These are phyloP conservation scores for Ustilago hordei DNA, from an alignment of 1,284 basidiomycete species.

Conservation along the genomic window DNA sequence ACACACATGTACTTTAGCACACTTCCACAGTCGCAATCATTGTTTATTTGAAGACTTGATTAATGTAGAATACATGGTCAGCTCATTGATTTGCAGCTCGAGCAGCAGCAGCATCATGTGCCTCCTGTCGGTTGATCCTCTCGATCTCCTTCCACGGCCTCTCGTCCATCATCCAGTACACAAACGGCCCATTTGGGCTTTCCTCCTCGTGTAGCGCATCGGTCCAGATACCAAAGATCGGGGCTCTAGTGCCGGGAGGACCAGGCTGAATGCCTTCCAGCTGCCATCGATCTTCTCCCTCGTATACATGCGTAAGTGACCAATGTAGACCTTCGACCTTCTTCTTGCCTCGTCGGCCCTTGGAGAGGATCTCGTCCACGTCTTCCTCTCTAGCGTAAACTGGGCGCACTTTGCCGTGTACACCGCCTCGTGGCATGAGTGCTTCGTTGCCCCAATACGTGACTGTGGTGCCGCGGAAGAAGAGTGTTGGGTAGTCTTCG, in stretches of 20 bases:
- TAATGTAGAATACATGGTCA: background rate
- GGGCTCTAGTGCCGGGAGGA: conserved; percentile 46
- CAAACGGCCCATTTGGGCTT: conserved; percentile 50
- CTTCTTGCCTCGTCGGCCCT: conserved; percentile 23
- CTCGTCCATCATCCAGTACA: conserved; percentile 55
- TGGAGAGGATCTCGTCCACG: conserved; percentile 26
- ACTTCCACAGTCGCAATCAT: background rate
- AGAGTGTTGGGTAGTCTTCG: conserved; percentile 43
- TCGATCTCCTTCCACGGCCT: conserved; percentile 50
- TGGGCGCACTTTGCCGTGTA: conserved; percentile 48
- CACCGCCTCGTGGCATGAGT: conserved; percentile 43
- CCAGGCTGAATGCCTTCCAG: conserved; percentile 54
- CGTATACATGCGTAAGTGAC: conserved; percentile 54
- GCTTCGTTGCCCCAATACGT: conserved; percentile 49
- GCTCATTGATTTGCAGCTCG: conserved; percentile 12
- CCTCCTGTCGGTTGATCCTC: conserved; percentile 30
- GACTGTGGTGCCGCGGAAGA: conserved; percentile 53
- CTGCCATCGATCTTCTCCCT: conserved; percentile 57
- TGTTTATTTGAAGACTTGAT: background rate
- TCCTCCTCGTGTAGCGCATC: conserved; percentile 43
- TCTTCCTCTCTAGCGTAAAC: conserved; percentile 42
- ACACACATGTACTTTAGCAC: conserved; percentile 2
- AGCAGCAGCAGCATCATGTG: conserved; percentile 14
- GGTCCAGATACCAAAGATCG: conserved; percentile 58
- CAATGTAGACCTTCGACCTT: conserved; percentile 50